A percentile compares a stretch with the other conserved stretches of the same genome.
These are phyloP conservation scores for Meyerozyma guilliermondii DNA, from an alignment of 1,139 yeast species.

Conservation along the genomic window DNA sequence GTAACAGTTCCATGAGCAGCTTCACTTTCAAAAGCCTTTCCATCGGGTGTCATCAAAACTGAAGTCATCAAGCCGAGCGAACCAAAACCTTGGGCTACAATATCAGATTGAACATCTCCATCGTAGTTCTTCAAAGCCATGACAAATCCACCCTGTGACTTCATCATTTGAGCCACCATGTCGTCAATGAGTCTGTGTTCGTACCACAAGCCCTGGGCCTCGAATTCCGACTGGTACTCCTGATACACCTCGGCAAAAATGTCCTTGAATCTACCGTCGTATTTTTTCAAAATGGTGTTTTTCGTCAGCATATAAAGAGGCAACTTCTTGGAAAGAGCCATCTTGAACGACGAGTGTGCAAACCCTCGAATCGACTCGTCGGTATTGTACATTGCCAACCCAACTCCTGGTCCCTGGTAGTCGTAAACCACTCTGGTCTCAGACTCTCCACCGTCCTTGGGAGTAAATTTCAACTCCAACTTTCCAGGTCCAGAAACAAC, in stretches of 20 bases:
- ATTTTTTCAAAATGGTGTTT: conserved; percentile 75
- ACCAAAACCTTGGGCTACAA: conserved; percentile 85
- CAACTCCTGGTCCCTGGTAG: conserved; percentile 66
- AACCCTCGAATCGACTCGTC: conserved; percentile 75
- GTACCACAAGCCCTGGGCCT: conserved; percentile 64
- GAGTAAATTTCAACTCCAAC: conserved; percentile 61
- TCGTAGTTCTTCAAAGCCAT: conserved; percentile 83
- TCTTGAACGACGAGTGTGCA: conserved; percentile 73
- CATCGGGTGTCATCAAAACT: conserved; percentile 80
- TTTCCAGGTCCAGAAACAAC: conserved; percentile 66
- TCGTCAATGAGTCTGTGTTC: conserved; percentile 83
- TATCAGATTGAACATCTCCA: conserved; percentile 83
- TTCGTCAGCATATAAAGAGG: conserved; percentile 72
- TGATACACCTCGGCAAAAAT: conserved; percentile 68
- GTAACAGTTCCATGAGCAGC: conserved; percentile 90
- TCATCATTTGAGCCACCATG: conserved; percentile 87
- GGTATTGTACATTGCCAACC: conserved; percentile 78
- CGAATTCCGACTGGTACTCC: conserved; percentile 54
- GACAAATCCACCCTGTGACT: conserved; percentile 77
- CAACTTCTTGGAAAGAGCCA: conserved; percentile 62
- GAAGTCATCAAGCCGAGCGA: conserved; percentile 83
- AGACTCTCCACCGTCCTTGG: conserved; percentile 52
- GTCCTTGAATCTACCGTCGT: conserved; percentile 80
- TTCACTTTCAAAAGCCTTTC: conserved; percentile 76
- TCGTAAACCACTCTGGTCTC: conserved; percentile 52